Evolutionary conservation across 768 basidiomycete genomes (phyloP), one percentile per base, ranked within the genome.

Genomic region (Psilocybe subaeruginosa): DNA sequence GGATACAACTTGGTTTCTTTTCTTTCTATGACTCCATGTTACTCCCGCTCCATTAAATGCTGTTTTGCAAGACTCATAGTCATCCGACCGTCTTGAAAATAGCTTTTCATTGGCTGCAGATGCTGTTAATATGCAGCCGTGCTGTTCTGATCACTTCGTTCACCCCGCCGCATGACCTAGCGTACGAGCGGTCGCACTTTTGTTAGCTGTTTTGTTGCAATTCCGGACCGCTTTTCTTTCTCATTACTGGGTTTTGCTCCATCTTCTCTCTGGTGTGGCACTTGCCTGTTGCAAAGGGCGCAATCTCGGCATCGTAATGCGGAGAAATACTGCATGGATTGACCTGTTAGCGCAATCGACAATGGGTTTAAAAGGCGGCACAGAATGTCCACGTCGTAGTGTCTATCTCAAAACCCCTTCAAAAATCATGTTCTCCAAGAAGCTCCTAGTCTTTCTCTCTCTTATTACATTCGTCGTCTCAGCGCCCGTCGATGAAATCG

Each of bases 391-490:
- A 43, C 41, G 4, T 12, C 23, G 23, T 12, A 43, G 7, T 43
- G 14, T 12, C 14, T 12, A n/a, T n/a, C 11, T 16, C 14, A 5
- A 4, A 14, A 14, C 41, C 14, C n/a, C 41, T 5, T 12, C 14
- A 43, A 4, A 43, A 43, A 16, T 39, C 2, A 62, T 74, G 66
- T 62, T 66, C 58, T 68, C 67, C 30, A 61, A 69, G 29, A 73
- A 70, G 46, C 67, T 78, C 41, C 60, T 73, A 27, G 52, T 68
- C 31, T 50, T 78, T 31, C 59, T 73, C 39, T 60, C 73, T 56
- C 64, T 77, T 35, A 57, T 71, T 41, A 69, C 76, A 27, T 68
- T 76, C 46, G 68, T 69, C 37, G 46, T 68, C 31, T 73, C 74
- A 30, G 73, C 74, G 19, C 77, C 78, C 4, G 55, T 70, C 19